phyloP scores from a whole-genome alignment of 2,329 filamentous ascomycete genomes.

The Zasmidium angulare region DNA sequence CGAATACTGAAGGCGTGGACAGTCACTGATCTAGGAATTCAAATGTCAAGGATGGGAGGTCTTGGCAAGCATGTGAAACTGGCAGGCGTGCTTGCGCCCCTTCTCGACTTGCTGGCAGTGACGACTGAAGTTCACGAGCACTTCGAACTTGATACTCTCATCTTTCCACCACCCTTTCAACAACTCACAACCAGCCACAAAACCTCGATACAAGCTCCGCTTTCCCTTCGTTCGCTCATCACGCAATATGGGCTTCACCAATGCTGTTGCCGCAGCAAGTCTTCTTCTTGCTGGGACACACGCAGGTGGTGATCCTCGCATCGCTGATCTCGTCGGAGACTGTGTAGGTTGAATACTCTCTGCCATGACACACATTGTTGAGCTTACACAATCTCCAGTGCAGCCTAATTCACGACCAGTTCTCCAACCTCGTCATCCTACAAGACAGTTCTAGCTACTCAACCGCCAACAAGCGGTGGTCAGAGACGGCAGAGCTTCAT shows the following conservation, averaged over 20 bases:
- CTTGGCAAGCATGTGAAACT: neutral
- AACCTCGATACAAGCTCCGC: neutral
- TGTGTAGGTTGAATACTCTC: neutral
- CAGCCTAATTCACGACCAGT: neutral
- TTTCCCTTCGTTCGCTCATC: neutral
- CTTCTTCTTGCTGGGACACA: neutral
- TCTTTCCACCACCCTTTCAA: neutral
- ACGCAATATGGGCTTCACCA: neutral
- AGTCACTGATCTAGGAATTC: no score
- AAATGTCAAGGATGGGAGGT: no score
- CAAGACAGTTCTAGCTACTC: neutral
- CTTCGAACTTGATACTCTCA: neutral
- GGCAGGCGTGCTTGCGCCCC: neutral
- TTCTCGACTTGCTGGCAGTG: neutral
- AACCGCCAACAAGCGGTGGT: constrained; percentile 6
- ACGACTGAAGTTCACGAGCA: neutral
- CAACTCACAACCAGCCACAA: neutral
- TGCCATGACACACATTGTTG: neutral
- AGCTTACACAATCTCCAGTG: neutral
- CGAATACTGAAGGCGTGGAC: no score
- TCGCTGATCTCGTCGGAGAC: neutral
- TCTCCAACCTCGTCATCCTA: neutral
- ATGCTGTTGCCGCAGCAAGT: neutral
- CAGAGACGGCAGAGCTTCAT: constrained; percentile 5
- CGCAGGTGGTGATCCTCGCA: neutral